Evolutionary conservation across 2,329 filamentous ascomycete species (phyloP).

Genomic region (Diaporthe nobilis): DNA sequence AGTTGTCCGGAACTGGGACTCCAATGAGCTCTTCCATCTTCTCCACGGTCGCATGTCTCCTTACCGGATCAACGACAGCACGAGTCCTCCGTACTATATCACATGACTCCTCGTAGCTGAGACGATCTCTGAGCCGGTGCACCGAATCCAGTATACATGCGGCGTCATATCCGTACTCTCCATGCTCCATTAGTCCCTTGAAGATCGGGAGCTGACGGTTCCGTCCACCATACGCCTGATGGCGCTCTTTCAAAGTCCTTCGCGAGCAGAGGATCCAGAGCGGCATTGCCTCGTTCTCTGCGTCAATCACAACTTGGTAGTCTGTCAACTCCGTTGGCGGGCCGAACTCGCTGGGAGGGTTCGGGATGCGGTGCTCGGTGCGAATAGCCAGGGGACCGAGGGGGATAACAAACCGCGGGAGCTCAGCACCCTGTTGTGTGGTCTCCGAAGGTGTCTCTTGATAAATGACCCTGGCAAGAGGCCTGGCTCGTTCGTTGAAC

Average conservation of each 20-base stretch:
- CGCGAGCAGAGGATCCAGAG: background rate
- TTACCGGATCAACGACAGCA: background rate
- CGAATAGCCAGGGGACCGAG: background rate
- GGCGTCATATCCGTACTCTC: background rate
- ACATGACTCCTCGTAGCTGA: background rate
- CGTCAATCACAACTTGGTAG: background rate
- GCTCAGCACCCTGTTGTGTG: background rate
- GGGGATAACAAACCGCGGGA: background rate
- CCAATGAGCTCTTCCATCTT: slow-evolving; percentile 12
- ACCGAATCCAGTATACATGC: background rate
- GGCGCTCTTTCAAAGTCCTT: slow-evolving; percentile 4
- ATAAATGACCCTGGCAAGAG: background rate
- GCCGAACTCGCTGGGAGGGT: background rate
- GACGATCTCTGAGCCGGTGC: background rate
- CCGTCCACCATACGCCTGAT: background rate
- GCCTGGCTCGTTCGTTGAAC: background rate
- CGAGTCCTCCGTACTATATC: slow-evolving; percentile 18
- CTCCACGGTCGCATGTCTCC: background rate
- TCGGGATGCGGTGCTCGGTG: background rate
- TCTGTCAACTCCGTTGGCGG: background rate
- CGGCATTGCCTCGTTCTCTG: background rate
- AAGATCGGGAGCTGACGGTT: background rate
- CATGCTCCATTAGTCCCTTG: background rate
- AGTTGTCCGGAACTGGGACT: background rate
- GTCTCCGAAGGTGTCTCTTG: slow-evolving; percentile 11